These are phyloP conservation scores for Apiotrichum siamense DNA, from an alignment of 1,284 basidiomycete species.

Conservation along the genomic window DNA sequence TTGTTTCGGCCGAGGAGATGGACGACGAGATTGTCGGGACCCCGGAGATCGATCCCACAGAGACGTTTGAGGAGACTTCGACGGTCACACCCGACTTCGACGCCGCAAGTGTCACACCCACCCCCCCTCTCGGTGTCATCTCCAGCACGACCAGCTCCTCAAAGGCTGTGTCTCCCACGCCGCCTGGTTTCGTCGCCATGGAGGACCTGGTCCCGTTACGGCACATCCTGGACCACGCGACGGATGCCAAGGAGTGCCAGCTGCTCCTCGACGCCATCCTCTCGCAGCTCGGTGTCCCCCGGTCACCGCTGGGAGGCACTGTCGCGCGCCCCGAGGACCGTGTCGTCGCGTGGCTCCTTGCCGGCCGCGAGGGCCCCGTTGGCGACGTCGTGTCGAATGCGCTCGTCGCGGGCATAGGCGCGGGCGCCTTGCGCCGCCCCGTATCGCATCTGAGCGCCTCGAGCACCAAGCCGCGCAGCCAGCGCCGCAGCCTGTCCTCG, in stretches of 20 bases:
- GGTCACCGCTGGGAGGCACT: not conserved
- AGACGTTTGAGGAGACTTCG: not conserved
- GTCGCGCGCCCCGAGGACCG: slow-evolving; percentile 22
- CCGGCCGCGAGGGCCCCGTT: slow-evolving; percentile 30
- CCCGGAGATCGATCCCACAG: not conserved
- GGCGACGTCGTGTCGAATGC: slow-evolving; percentile 2
- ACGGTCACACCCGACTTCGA: not conserved
- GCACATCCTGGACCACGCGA: slow-evolving; percentile 62
- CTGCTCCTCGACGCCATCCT: slow-evolving; percentile 75
- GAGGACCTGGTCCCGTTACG: slow-evolving; percentile 60
- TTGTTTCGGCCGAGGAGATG: not conserved
- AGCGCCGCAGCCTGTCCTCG: not conserved
- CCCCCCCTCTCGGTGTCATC: too few species aligned
- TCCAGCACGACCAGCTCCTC: too few species aligned
- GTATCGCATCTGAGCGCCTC: not conserved
- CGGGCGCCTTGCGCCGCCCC: not conserved
- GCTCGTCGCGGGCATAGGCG: not conserved
- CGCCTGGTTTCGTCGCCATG: slow-evolving; percentile 21
- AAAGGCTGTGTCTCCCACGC: not conserved
- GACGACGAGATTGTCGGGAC: not conserved
- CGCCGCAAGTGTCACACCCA: not conserved
- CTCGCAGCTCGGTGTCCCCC: slow-evolving; percentile 55
- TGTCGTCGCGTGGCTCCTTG: slow-evolving; percentile 37
- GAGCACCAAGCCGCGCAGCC: not conserved
- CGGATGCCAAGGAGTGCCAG: slow-evolving; percentile 72